Evolutionary conservation across 345 rosid species (phyloP).

Genomic region (Euphorbia lathyris): DNA sequence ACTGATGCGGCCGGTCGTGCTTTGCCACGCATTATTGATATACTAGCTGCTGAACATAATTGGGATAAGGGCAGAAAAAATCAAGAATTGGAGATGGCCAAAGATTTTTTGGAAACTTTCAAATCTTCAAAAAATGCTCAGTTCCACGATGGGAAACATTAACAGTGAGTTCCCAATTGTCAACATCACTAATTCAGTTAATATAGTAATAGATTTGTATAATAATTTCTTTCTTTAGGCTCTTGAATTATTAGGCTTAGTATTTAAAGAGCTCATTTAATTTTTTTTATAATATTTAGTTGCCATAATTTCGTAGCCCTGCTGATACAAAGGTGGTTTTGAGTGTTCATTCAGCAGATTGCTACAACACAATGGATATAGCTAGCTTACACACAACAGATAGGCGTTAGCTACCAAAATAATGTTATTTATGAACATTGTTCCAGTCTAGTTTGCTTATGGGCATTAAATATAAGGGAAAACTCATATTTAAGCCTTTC

Average conservation of each 20-base stretch:
- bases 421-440: not conserved
- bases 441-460: not conserved
- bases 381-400: not conserved
- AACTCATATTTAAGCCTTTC: too few species aligned
- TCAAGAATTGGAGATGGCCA: constrained; percentile 60
- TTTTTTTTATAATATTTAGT: not conserved
- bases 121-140: constrained; percentile 92
- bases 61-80: constrained; percentile 80
- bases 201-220: not conserved
- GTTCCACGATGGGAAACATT: constrained; percentile 85
- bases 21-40: constrained; percentile 74
- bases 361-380: not conserved
- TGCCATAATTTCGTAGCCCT: not conserved
- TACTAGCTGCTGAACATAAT: constrained; percentile 62
- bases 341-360: not conserved
- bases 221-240: constrained; percentile 17
- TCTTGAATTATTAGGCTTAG: constrained; percentile 9
- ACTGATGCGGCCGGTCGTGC: constrained; percentile 88
- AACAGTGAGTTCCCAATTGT: constrained; percentile 29
- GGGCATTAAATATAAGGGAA: not conserved
- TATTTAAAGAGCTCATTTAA: constrained; percentile 13
- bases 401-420: not conserved
- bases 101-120: constrained; percentile 73
- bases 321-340: constrained; percentile 4
- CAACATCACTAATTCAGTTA: not conserved